These are phyloP conservation scores for Nothophoma quercina DNA, from an alignment of 2,329 filamentous ascomycete genomes.

Conservation along the genomic window DNA sequence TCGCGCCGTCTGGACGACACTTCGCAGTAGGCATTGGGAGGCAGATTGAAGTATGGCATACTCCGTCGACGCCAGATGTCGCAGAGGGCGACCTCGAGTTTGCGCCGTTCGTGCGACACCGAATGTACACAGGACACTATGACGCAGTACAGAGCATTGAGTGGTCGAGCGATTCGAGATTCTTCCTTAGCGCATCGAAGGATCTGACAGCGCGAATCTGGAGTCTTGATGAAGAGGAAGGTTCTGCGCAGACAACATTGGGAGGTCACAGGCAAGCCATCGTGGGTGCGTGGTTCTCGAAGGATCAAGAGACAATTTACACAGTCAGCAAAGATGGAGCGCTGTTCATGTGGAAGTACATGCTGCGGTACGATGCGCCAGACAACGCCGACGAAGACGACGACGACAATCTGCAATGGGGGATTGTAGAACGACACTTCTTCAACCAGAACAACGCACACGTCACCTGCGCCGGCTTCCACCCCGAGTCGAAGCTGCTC, in stretches of 20 bases:
- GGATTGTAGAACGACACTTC: conserved; percentile 88
- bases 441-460: conserved; percentile 91
- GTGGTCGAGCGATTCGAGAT: conserved; percentile 95
- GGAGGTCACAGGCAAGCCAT: conserved; percentile 91
- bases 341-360: conserved; percentile 91
- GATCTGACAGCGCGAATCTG: conserved; percentile 94
- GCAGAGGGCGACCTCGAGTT: conserved; percentile 89
- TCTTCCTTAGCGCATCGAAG: conserved; percentile 91
- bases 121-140: conserved; percentile 86
- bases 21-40: conserved; percentile 90
- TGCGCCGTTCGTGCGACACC: conserved; percentile 89
- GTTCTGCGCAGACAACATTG: conserved; percentile 87
- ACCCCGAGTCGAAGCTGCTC: conserved; percentile 86
- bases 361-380: conserved; percentile 64
- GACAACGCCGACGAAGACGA: conserved; percentile 64
- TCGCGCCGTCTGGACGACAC: conserved; percentile 88
- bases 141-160: conserved; percentile 85
- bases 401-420: conserved; percentile 80
- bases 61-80: conserved; percentile 85
- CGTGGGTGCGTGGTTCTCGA: conserved; percentile 95
- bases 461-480: conserved; percentile 89
- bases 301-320: conserved; percentile 93
- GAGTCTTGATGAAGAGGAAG: conserved; percentile 87
- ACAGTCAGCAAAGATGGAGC: conserved; percentile 98
- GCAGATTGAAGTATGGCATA: conserved; percentile 94